Conservation (phyloP, 192 early-diverging fungal species). For the Umbelopsis sp. region DNA sequence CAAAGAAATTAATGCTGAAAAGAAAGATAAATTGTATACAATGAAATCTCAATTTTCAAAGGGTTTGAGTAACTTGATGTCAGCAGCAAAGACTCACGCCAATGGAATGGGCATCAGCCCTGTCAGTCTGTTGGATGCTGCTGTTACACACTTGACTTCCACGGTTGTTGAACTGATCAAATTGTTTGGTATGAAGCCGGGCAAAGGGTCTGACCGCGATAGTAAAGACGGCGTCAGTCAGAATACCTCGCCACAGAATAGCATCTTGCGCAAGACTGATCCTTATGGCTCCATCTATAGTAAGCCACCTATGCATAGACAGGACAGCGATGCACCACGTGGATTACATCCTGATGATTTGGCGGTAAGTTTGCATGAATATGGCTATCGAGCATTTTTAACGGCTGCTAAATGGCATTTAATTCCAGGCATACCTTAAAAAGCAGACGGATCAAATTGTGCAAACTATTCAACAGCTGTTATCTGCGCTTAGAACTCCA, state of each 20-base stretch:
- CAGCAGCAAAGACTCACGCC: slow-evolving; percentile 77
- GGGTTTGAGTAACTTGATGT: slow-evolving; percentile 70
- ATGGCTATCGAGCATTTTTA: slow-evolving; percentile 40
- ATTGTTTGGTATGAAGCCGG: slow-evolving; percentile 37
- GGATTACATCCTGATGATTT: slow-evolving; percentile 3
- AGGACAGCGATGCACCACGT: background rate
- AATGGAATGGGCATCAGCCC: slow-evolving; percentile 67
- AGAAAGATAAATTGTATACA: slow-evolving; percentile 51
- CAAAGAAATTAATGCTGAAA: slow-evolving; percentile 50
- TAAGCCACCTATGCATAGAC: background rate
- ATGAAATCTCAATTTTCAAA: slow-evolving; percentile 66
- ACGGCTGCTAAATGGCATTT: background rate
- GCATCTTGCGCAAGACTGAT: background rate
- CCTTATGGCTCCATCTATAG: background rate
- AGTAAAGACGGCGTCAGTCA: background rate
- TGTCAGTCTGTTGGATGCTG: slow-evolving; percentile 76
- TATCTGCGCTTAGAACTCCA: slow-evolving; percentile 59
- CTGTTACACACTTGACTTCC: slow-evolving; percentile 78
- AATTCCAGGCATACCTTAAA: slow-evolving; percentile 61
- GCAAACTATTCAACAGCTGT: slow-evolving; percentile 74
- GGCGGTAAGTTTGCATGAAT: slow-evolving; percentile 31
- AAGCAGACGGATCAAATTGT: slow-evolving; percentile 77
- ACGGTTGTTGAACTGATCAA: slow-evolving; percentile 81
- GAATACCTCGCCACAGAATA: slow-evolving; percentile 4
- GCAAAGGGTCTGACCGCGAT: slow-evolving; percentile 24